phyloP scores from a whole-genome alignment of 2,329 filamentous ascomycete species.

The Colletotrichum paranaense region DNA sequence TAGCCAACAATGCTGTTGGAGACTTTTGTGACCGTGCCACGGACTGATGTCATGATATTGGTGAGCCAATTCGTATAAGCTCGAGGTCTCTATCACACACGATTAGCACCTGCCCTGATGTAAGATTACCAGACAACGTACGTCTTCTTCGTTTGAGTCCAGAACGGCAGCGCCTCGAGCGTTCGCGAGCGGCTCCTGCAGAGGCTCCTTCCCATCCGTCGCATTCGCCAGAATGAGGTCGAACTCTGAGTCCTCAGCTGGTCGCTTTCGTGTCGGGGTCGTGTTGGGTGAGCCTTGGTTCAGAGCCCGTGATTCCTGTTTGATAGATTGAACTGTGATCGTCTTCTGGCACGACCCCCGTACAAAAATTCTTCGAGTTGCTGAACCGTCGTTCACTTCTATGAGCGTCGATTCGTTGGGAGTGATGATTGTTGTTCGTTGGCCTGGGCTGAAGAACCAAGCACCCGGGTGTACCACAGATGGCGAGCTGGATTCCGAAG shows the following conservation, averaged over 20 bases:
- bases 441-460: not conserved
- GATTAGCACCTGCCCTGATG: not conserved
- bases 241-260: slow-evolving; percentile 44
- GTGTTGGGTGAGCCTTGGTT: not conserved
- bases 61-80: slow-evolving; percentile 17
- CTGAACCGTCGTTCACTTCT: not conserved
- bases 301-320: not conserved
- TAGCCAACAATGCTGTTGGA: slow-evolving; percentile 32
- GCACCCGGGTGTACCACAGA: not conserved
- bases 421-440: not conserved
- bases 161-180: not conserved
- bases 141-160: slow-evolving; percentile 1
- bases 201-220: not conserved
- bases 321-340: not conserved
- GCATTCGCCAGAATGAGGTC: slow-evolving; percentile 42
- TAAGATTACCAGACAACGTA: not conserved
- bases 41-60: slow-evolving; percentile 35
- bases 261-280: slow-evolving; percentile 42
- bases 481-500: not conserved
- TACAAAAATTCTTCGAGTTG: not conserved
- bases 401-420: not conserved
- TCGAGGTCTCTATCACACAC: not conserved
- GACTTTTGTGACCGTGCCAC: slow-evolving; percentile 31
- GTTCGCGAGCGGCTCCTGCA: not conserved
- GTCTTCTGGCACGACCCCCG: not conserved